Base-by-base conservation (phyloP, 73 alveolate species). In the Paramecium sexaurelia region DNA sequence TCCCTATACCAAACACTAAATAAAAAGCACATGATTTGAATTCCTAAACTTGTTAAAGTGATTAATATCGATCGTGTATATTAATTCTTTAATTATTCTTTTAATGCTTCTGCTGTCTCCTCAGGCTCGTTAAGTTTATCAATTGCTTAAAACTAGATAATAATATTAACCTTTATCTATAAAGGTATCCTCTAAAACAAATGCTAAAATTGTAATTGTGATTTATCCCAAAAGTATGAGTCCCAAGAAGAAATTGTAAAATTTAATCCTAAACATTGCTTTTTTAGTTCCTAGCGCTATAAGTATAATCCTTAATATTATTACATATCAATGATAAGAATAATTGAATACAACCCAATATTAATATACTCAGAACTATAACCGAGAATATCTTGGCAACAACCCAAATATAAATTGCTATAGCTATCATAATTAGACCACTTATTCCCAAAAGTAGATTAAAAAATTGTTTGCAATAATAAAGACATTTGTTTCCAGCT, bases 1-100 rank as follows among this genome's bases (percentile, higher is more conserved):
- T 78, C 71, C 24, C 45, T 78, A 78, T 78, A 78, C 90, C 90
- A 78, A 22, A 78, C 75, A 45, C 90, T 78, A 26, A 78, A 78
- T 13, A 45, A 4, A 29, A 78, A 78, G 9, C 75, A 39, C 40
- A 78, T 13, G n/a, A 78, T 0, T 40, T 78, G 22, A 9, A 78
- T 45, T 9, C 35, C 73, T 41, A 78, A 43, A 78, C 68, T 26
- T 5, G 90, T 36, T 10, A 78, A 24, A 4, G 90, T 78, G 7
- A 78, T 11, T 10, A 37, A 78, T 9, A 78, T 22, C 7, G 90
- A 56, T 13, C 32, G 19, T 9, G 39, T 24, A 10, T 29, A 22
- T 29, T 78, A 3, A 8, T 43, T 17, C 13, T 78, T 43, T 11
- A 78, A 19, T 26, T 20, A 24, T 41, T 39, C 41, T 26, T 78